Evolutionary conservation across 1,284 basidiomycete species (phyloP), one percentile per base, ranked within the genome.

Genomic region (Ceratobasidium sp.): DNA sequence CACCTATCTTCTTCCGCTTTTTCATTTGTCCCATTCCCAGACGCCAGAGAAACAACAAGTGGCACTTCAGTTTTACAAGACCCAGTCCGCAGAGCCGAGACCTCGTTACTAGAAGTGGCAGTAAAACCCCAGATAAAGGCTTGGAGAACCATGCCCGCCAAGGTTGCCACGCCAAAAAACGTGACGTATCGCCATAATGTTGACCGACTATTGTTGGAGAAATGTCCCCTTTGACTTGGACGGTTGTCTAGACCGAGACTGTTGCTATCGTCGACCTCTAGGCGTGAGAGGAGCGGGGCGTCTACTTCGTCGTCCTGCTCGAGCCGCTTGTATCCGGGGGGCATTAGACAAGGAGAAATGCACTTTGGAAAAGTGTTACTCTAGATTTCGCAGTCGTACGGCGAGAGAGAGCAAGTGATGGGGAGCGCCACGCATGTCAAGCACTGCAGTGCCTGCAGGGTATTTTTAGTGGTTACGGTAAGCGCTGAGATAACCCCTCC

Each of bases 231-330:
- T 1, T 34, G 15, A 11, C 9, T 5, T 11, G 11, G 57, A 5
- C 15, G 43, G 22, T 62, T 40, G 59, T 62, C 37, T 40, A 62
- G 22, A 17, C 65, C 46, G 1, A 52, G 46, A 77, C 83, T 83
- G 52, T 82, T 82, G 67, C 83, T 82, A 78, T 82, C 80, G 51
- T 79, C 79, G 19, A 56, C 70, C 71, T 79, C 76, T 43, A 77
- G 65, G 19, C 32, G 65, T 6, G 65, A 51, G 15, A 67, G 46
- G 22, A 67, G 46, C 4, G 46, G 65, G 29, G 65, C 29, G 46
- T 67, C 65, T 9, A 52, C 65, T 25, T 67, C 40, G 25, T 52
- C 65, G 9, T 51, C 46, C 32, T 67, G 46, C 29, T 52, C 65
- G 29, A 67, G 65, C 29, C 49, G 44, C 25, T 52, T 46, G 17